Evolutionary conservation across 164 flowering plant genomes (phyloP), one percentile per base, ranked within the genome.

Genomic region (Liriodendron chinense): DNA sequence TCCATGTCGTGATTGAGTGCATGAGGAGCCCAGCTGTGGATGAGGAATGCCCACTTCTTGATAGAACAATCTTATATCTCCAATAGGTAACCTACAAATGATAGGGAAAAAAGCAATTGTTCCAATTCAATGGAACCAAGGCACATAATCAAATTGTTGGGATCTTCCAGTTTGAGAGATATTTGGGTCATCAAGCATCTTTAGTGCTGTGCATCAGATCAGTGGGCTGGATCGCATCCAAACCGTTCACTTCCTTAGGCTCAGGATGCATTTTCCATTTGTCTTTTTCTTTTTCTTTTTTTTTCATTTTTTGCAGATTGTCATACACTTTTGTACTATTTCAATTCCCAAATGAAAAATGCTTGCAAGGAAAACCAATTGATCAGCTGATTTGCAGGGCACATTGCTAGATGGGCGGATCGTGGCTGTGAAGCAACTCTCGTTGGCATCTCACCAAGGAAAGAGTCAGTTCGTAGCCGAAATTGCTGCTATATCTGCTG

Each of bases 401-500:
- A 86, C 75, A 34, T 88, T 90, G 21, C 47, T 59, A 57, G 96
- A 92, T 80, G 91, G 88, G 47, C 89, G 88, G 75, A 73, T 65
- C 1, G 83, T 90, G 26, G 96, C 92, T 73, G 91, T 92, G 49
- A 92, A 92, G 82, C 90, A 89, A 82, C 83, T 90, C 25, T 87
- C 90, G 43, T 83, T 83, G 2, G 80, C 86, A 75, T 92, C 96
- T 43, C 88, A 83, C 77, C 94, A 92, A 79, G 92, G 92, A 73
- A 90, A 87, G 86, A 83, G 72, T 73, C 92, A 91, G 78, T 89
- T 91, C 75, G 73, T 89, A 34, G 78, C 96, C 9, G 96, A 91
- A 76, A 90, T 91, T 75, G 90, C 91, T 1, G 87, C 90, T 62
- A 90, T 91, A 77, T 91, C 96, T 57, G 89, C 93, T 1, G 96